Base-by-base conservation (phyloP, 306 rosid species). In the Morella rubra region DNA sequence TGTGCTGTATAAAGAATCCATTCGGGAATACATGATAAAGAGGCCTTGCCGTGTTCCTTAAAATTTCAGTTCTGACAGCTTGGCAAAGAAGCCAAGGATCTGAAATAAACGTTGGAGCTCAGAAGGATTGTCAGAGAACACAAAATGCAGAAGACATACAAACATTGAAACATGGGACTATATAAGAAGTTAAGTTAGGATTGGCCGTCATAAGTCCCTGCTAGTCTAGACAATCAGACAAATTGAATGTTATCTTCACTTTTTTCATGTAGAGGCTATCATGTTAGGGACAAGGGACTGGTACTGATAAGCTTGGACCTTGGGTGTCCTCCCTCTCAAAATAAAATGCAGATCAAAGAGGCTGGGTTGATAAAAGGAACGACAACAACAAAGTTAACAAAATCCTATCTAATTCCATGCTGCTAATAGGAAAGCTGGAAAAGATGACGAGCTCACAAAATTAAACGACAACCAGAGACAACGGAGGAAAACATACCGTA, bases 401-500 rank as follows among this genome's bases (percentile, higher is more conserved):
- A 27, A 27, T 27, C 32, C 32, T 27, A 27, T 27, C 32, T 1
- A 27, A 27, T 27, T 27, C 32, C 1, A 27, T 27, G 41, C 16
- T 16, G 16, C 47, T 65, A 8, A 18, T 5, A 16, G 7, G 32
- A 61, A 61, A 32, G 8, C 18, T 14, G 5, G 45, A 32, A 44
- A 2, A 11, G 3, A 5, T 32, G 5, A 60, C 27, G 41, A 60
- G 6, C 44, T 24, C n/a, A 61, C 4, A 59, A 24, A 7, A 0
- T 27, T 10, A 7, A 14, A 61, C 7, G 8, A 79, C 69, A 77
- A 80, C 56, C 37, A 20, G 60, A 79, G 12, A 41, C 42, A 22
- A 41, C 15, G 42, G 44, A 73, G 22, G 67, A 65, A 71, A 50
- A 44, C 55, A 37, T 87, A 94, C 98, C 98, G 83, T 94, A 94